Base-by-base conservation (phyloP, 169 alveolate genomes). In the Plasmodium vivax region DNA sequence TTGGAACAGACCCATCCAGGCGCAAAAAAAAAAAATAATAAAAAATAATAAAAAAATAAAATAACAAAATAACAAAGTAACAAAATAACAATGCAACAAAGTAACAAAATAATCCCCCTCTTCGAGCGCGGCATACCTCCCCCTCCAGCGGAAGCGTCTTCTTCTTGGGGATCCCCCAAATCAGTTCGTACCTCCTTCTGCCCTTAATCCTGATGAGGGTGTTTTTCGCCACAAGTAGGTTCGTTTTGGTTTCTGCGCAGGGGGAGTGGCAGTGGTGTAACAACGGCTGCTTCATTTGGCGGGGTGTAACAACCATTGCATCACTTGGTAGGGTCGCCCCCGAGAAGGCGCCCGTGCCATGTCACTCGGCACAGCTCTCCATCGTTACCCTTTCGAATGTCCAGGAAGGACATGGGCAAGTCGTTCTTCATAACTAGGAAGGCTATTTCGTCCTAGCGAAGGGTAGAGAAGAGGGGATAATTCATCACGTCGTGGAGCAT, bases 131-230 rank as follows among this genome's bases (percentile, higher is more conserved):
- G 16, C 12, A 16, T 62, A 85, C 93, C 62, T 30, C 62, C 12
- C 81, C 56, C 8, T 74, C 85, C 74, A 85, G 6, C 3, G 56
- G 73, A 16, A 85, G 30, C 30, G 32, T 85, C 27, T 85, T 85
- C 80, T 85, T 85, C 47, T 85, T 85, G 23, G 93, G 85, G 16
- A 85, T 75, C 0, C 93, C 93, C 34, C 47, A 85, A 74, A 85
- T 14, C 1, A 85, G 19, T 23, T 85, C 93, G 36, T 85, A 77
- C 38, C 93, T 74, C 16, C 58, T 51, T 41, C 54, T 85, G 4
- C 93, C 93, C 19, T 85, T 85, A 32, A 85, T 85, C 62, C 36
- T 73, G 5, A 85, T 34, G 47, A 85, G 38, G 7, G 93, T 75
- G 5, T 85, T 85, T 16, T 73, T 85, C 41, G 30, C 30, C 2